Base-by-base conservation (phyloP, 1,284 basidiomycete species). In the Cutaneotrichosporon cyanovorans region DNA sequence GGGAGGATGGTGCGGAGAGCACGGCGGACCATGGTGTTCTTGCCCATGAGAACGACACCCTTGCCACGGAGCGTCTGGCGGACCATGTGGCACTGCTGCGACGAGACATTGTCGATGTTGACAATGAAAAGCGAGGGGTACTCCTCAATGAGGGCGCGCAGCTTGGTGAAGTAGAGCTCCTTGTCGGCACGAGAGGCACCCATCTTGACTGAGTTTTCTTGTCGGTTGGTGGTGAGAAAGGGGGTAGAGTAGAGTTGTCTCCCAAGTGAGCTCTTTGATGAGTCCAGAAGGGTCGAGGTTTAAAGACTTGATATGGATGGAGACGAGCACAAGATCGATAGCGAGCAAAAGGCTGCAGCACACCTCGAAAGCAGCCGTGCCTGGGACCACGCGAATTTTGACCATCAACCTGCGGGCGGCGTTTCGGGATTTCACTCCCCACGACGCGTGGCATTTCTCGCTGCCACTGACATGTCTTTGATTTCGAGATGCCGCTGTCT, bases 1-100 rank as follows among this genome's bases (percentile, higher is more conserved):
- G 79, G 54, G 66, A 97, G 79, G 73, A 97, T 82, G 70, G 84
- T 79, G 63, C 93, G 90, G 60, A 99, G 81, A 51, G 91, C 93
- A 71, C 93, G 90, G 76, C 93, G 88, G 66, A 97, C 92, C 95
- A 98, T 97, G 72, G 95, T 99, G 84, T 99, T 99, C 80, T 99
- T 99, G 72, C 93, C 93, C 95, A 99, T 99, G 65, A 99, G 76
- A 59, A 98, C 92, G 52, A 91, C 78, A 79, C 87, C 95, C 75
- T 89, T 91, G 69, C 90, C 90, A 66, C 95, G 90, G 73, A 99
- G 83, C 45, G 93, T 78, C 62, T 88, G 84, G 78, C 95, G 92
- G 71, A 98, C 97, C 62, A 65, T 57, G 63, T 69, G 67, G 53
- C 69, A 88, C 77, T 99, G 95, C 80, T 97, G 95, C 56, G 92